Evolutionary conservation across 2,329 filamentous ascomycete species (phyloP).

Genomic region (Colletotrichum limetticola): DNA sequence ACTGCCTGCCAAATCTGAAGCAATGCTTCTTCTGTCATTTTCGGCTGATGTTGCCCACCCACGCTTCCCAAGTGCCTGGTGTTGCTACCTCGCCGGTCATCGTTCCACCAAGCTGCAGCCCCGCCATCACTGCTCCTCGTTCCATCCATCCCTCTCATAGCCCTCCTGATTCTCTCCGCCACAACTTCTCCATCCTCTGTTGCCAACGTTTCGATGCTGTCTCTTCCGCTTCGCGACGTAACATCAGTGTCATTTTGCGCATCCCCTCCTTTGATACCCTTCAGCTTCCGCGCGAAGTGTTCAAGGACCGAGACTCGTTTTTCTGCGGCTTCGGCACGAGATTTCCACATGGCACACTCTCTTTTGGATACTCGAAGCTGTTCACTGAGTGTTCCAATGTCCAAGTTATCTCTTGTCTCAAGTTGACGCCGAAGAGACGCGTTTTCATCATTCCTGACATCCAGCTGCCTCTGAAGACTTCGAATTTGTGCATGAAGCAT

Average conservation of each 20-base stretch:
- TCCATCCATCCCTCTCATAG: constrained; percentile 20
- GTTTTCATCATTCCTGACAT: constrained; percentile 57
- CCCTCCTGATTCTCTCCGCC: constrained; percentile 6
- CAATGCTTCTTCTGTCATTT: constrained; percentile 35
- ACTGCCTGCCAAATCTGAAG: constrained; percentile 45
- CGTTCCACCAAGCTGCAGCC: constrained; percentile 35
- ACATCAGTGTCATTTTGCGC: constrained; percentile 8
- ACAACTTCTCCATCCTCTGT: constrained; percentile 19
- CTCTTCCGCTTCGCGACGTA: neutral
- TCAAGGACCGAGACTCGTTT: constrained; percentile 60
- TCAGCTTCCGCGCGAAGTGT: constrained; percentile 50
- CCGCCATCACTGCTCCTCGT: constrained; percentile 26
- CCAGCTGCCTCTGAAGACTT: constrained; percentile 59
- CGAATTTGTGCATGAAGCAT: constrained; percentile 60
- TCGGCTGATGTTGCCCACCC: neutral
- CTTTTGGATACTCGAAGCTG: constrained; percentile 55
- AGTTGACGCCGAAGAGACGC: constrained; percentile 57
- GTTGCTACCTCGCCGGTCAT: neutral
- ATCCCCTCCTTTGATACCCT: constrained; percentile 41
- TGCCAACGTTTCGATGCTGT: neutral
- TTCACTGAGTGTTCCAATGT: constrained; percentile 58
- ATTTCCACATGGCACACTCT: constrained; percentile 62
- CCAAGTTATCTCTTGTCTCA: constrained; percentile 54
- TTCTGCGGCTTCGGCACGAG: constrained; percentile 67
- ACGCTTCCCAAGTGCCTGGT: neutral